A percentile compares a stretch with the other conserved stretches of the same genome.
Conservation (phyloP, 768 basidiomycete genomes). For the Butyriboletus loyo region DNA sequence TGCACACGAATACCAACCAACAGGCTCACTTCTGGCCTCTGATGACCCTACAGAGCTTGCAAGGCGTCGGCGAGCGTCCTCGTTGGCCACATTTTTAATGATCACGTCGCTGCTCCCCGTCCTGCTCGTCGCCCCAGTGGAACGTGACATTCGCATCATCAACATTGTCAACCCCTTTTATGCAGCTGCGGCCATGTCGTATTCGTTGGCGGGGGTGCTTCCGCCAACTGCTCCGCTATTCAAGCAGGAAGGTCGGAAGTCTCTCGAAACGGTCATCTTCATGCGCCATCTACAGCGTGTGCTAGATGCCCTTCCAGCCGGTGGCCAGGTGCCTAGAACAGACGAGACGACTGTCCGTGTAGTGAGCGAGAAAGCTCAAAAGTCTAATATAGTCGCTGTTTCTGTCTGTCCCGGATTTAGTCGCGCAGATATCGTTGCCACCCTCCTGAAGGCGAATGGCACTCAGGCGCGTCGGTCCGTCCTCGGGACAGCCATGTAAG, state of each 20-base stretch:
- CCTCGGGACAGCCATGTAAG: constrained; percentile 50
- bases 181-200: constrained; percentile 63
- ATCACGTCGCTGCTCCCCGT: constrained; percentile 76
- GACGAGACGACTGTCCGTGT: constrained; percentile 34
- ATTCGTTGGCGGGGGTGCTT: constrained; percentile 30
- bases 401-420: constrained; percentile 76
- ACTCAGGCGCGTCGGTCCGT: constrained; percentile 37
- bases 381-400: constrained; percentile 73
- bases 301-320: constrained; percentile 72
- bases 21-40: constrained; percentile 46
- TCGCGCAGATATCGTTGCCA: constrained; percentile 63
- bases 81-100: constrained; percentile 74
- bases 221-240: constrained; percentile 35
- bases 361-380: constrained; percentile 43
- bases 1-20: constrained; percentile 69
- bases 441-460: constrained; percentile 30
- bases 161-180: constrained; percentile 88
- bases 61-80: constrained; percentile 42
- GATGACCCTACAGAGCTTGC: constrained; percentile 33
- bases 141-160: constrained; percentile 88
- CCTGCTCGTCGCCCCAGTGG: constrained; percentile 78
- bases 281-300: constrained; percentile 82
- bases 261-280: constrained; percentile 59
- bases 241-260: constrained; percentile 60
- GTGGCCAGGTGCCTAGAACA: constrained; percentile 48